Evolutionary conservation across 2,329 filamentous ascomycete genomes (phyloP).

Genomic region (Venturia carpophila): DNA sequence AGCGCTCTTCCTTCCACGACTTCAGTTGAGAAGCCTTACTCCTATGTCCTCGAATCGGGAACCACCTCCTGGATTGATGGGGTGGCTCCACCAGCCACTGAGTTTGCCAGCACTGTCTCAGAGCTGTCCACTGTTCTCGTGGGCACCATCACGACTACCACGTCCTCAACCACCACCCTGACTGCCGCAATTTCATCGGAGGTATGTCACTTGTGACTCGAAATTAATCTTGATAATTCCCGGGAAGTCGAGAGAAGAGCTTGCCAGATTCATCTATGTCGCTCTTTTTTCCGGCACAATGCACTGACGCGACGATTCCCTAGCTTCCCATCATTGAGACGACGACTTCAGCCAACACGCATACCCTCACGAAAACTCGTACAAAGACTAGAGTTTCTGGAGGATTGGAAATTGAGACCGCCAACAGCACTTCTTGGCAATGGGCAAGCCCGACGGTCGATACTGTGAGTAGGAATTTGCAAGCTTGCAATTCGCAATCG

Average conservation of each 20-base stretch:
- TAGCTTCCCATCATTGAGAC: not conserved
- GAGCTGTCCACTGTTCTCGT: slow-evolving; percentile 14
- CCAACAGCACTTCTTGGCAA: slow-evolving; percentile 7
- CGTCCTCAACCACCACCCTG: slow-evolving; percentile 10
- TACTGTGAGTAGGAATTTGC: not conserved
- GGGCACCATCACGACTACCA: not conserved
- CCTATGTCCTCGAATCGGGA: slow-evolving; percentile 29
- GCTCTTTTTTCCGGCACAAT: not conserved
- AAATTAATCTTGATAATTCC: too few relatives aligned
- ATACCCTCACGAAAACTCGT: not conserved
- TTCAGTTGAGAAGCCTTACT: slow-evolving; percentile 25
- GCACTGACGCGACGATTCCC: not conserved
- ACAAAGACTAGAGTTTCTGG: not conserved
- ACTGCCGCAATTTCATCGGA: not conserved
- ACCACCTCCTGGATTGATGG: slow-evolving; percentile 29
- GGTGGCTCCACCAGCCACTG: slow-evolving; percentile 25
- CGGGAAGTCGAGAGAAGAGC: not conserved
- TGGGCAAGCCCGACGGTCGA: not conserved
- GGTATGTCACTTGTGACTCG: not conserved
- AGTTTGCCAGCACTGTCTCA: slow-evolving; percentile 1
- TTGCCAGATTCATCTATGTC: not conserved
- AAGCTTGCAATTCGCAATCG: not conserved
- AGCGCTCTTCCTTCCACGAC: not conserved
- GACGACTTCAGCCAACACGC: not conserved
- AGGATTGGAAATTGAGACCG: not conserved